Evolutionary conservation across 768 basidiomycete species (phyloP).

Genomic region (Boletus tylopilopsis): DNA sequence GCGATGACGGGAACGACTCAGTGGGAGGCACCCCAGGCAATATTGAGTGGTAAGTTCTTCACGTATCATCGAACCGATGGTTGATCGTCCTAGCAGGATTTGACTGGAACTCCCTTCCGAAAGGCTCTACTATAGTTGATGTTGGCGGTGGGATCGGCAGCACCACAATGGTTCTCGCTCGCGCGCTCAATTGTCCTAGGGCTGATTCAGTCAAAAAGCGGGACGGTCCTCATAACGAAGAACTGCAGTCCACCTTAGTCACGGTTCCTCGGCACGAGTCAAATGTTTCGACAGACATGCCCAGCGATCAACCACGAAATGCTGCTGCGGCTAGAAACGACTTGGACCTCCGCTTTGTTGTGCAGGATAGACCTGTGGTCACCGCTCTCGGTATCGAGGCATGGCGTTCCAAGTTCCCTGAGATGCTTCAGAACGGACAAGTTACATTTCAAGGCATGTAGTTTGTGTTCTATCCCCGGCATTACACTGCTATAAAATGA

Average conservation of each 20-base stretch:
- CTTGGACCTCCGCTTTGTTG: slow-evolving; percentile 44
- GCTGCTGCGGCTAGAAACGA: slow-evolving; percentile 6
- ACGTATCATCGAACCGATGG: not conserved
- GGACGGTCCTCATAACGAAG: not conserved
- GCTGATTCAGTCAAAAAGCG: slow-evolving; percentile 1
- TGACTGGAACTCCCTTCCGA: slow-evolving; percentile 50
- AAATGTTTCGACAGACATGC: not conserved
- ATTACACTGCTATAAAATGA: too few relatives aligned
- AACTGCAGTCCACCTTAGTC: not conserved
- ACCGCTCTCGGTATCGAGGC: slow-evolving; percentile 51
- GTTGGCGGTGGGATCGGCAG: slow-evolving; percentile 70
- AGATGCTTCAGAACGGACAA: slow-evolving; percentile 50
- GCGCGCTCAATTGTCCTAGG: slow-evolving; percentile 28
- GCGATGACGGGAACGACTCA: slow-evolving; percentile 72
- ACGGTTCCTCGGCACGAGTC: not conserved
- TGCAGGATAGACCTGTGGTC: slow-evolving; percentile 59
- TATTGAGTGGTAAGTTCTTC: slow-evolving; percentile 45
- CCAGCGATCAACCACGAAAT: slow-evolving; percentile 7
- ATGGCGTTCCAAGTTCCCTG: slow-evolving; percentile 57
- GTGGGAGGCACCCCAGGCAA: slow-evolving; percentile 65
- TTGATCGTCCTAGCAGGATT: slow-evolving; percentile 41
- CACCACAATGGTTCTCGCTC: slow-evolving; percentile 41
- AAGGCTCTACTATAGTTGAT: slow-evolving; percentile 55
- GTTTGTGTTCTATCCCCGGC: not conserved
- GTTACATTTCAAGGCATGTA: slow-evolving; percentile 49